Evolutionary conservation across 1,139 yeast genomes (phyloP), one percentile per base, ranked within the genome.

Genomic region (Diutina rugosa): DNA sequence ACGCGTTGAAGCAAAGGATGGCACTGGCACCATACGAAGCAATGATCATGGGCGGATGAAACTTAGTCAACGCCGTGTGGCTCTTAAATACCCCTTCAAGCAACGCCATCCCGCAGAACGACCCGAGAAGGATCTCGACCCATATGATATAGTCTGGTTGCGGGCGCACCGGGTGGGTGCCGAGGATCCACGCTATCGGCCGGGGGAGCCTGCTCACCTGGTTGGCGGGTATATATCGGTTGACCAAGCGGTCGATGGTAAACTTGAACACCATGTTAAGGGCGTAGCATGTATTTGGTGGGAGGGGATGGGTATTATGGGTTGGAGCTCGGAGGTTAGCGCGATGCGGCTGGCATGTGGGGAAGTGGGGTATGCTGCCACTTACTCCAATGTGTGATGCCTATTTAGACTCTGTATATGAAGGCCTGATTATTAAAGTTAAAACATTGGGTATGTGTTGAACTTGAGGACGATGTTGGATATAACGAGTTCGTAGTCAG

Each of bases 11-110:
- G 55, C 83, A 72, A 28, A 85, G 69, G 48, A 85, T 79, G 2
- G 89, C 87, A 1, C 85, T 72, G 0, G 90, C 90, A 12, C 87
- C 89, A 62, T 78, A 81, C 60, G 81, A 75, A 2, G 90, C 89
- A 46, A 84, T 72, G 8, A 84, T 71, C n/a, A 73, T 67, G 0
- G 87, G 85, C 0, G 82, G 79, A 57, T 73, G 69, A 61, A 75
- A 73, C 18, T 60, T 56, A 6, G 70, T 63, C 63, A 82, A 82
- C 1, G 74, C 76, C 0, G 76, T 69, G 60, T 78, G 77, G 56
- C 67, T 66, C 60, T 69, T 72, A 65, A 81, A 80, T 0, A 83
- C 72, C 0, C 80, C 84, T 65, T 77, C 81, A 4, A 82, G 62
- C 1, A 78, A 65, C 1, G 80, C 69, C 28, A 84, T 70, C 0